Base-by-base conservation (phyloP, 805 yeast genomes). In the Cephaloascus albidus region DNA sequence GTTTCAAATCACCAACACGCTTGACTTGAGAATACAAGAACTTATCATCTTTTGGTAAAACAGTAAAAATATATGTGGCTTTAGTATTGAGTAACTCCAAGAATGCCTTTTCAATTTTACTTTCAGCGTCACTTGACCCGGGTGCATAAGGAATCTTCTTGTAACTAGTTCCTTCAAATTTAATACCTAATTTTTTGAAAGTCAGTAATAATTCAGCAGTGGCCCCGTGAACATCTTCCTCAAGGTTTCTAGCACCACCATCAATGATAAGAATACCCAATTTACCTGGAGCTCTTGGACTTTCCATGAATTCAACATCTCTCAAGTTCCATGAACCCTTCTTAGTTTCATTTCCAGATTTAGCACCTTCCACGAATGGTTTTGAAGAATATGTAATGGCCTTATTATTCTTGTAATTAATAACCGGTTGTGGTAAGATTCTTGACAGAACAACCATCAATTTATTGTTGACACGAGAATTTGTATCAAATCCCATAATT, bases 401-500 rank as follows among this genome's bases (percentile, higher is more conserved):
- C 14, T 41, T 35, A 8, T 45, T 37, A 18, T 46, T 48, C 20
- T 43, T 46, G 31, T 50, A 51, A 4, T 45, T 38, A 20, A 56
- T 46, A 23, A 39, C 33, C 16, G 45, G 33, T 31, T 31, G 33
- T 10, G 33, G 28, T 18, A 56, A 40, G 34, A 56, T 45, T 40
- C 61, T 52, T 4, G 57, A 57, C n/a, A 55, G 55, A 33, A 55
- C 52, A 33, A 48, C 49, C 38, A 54, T 43, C 14, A 51, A 38
- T 32, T 51, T 51, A 1, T 32, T 47, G 28, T 53, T 51, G 20
- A 51, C 39, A 41, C 53, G 45, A 10, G 35, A 18, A 10, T 46
- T 45, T 10, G 38, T 38, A 4, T 48, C 47, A 19, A 36, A 36
- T 14, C 36, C 36, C 35, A 56, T 35, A 10, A 50, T 46, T 10